A percentile compares a stretch with the other conserved stretches of the same genome.
Evolutionary conservation across 202 grass and related monocot species (phyloP).

Genomic region (Eragrostis tef): DNA sequence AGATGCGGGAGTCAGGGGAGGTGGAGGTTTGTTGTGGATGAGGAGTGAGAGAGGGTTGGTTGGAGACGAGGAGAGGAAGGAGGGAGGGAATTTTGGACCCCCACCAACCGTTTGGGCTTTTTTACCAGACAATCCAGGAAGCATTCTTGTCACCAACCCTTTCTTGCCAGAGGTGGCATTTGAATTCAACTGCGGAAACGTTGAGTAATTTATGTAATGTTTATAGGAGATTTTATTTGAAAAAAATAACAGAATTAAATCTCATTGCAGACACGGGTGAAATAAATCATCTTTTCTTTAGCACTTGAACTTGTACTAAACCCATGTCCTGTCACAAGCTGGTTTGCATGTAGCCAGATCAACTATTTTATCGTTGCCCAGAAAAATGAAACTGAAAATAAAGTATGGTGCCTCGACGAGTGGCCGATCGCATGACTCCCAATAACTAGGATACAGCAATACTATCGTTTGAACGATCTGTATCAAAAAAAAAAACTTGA

Average conservation of each 20-base stretch:
- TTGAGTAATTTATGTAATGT: not conserved
- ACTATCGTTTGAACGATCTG: not conserved
- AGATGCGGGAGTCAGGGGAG: constrained; percentile 28
- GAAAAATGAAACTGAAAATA: not conserved
- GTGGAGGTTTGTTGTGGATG: constrained; percentile 50
- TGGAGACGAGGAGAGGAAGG: not conserved
- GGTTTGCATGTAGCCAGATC: not conserved
- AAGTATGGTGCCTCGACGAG: not conserved
- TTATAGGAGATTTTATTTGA: not conserved
- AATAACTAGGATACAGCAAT: not conserved
- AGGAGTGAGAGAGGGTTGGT: constrained; percentile 30
- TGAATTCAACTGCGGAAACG: not conserved
- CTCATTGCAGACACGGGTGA: not conserved
- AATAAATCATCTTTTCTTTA: not conserved
- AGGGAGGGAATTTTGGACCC: constrained; percentile 39
- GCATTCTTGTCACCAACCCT: constrained; percentile 13
- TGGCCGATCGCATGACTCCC: not conserved
- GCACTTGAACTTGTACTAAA: not conserved
- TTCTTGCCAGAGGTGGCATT: not conserved
- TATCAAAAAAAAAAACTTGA: not conserved
- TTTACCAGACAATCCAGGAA: not conserved
- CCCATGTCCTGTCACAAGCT: not conserved
- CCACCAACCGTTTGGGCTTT: constrained; percentile 38
- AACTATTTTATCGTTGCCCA: not conserved
- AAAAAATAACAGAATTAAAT: not conserved